A percentile compares a stretch with the other conserved stretches of the same genome.
phyloP scores from a whole-genome alignment of 1,284 basidiomycete genomes.

The Macrocystidia cucumis region DNA sequence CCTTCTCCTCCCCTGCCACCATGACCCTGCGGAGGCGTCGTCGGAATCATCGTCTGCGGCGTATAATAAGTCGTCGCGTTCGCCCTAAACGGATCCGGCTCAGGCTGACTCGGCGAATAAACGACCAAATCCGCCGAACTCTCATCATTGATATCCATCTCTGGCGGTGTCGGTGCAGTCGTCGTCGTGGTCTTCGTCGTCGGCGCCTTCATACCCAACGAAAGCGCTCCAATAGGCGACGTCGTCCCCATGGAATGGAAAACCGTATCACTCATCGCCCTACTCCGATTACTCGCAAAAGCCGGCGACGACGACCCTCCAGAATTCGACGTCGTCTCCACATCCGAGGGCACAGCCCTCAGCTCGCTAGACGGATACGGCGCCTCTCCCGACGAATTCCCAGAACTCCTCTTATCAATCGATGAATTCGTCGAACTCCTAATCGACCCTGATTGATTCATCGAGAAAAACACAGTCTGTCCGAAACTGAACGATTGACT shows the following conservation, averaged over 20 bases:
- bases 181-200: slow-evolving; percentile 32
- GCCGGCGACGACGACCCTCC: slow-evolving; percentile 16
- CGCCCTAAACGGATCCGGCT: slow-evolving; percentile 65
- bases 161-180: slow-evolving; percentile 15
- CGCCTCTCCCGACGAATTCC: too few relatives aligned
- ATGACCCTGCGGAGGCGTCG: slow-evolving; percentile 46
- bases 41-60: slow-evolving; percentile 60
- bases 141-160: slow-evolving; percentile 55
- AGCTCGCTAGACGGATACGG: slow-evolving; percentile 16
- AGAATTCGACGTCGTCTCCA: slow-evolving; percentile 19
- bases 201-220: too few relatives aligned
- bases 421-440: slow-evolving; percentile 17
- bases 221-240: slow-evolving; percentile 20
- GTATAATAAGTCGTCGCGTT: slow-evolving; percentile 72
- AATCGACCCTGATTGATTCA: slow-evolving; percentile 17
- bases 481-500: slow-evolving; percentile 59
- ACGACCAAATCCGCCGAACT: slow-evolving; percentile 38
- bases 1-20: too few relatives aligned
- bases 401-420: too few relatives aligned
- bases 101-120: slow-evolving; percentile 29
- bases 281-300: slow-evolving; percentile 30
- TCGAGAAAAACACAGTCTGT: slow-evolving; percentile 49
- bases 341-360: slow-evolving; percentile 16
- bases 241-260: slow-evolving; percentile 45
- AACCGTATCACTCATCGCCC: slow-evolving; percentile 54